Conservation (phyloP, 1,284 basidiomycete species). For the Cutaneotrichosporon sp. region DNA sequence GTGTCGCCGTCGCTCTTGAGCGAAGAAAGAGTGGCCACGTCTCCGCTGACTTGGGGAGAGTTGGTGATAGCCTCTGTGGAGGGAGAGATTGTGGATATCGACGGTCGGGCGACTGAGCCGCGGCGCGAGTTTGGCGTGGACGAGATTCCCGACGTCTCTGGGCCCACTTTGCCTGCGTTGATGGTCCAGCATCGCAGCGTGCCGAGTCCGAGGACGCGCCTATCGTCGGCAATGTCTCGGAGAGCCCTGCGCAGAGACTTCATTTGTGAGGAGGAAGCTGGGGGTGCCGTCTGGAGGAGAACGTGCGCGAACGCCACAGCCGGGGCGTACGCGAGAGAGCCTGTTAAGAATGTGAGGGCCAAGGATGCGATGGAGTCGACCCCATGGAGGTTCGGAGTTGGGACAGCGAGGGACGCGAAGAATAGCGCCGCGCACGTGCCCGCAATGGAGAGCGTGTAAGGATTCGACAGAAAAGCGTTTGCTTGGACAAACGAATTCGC, state of each 20-base stretch:
- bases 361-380: conserved; percentile 72
- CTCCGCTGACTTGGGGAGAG: background rate
- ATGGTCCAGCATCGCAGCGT: conserved; percentile 39
- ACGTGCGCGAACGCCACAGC: conserved; percentile 73
- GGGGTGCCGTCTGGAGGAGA: conserved; percentile 77
- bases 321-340: conserved; percentile 72
- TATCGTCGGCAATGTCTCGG: conserved; percentile 60
- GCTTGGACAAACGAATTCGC: conserved; percentile 19
- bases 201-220: conserved; percentile 36
- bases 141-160: conserved; percentile 67
- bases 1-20: background rate
- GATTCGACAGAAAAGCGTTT: conserved; percentile 45
- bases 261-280: conserved; percentile 61
- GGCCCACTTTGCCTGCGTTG: conserved; percentile 24
- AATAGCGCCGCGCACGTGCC: conserved; percentile 47
- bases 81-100: conserved; percentile 53
- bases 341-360: conserved; percentile 67
- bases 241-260: conserved; percentile 69
- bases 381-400: conserved; percentile 55
- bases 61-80: conserved; percentile 8
- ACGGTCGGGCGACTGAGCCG: conserved; percentile 56
- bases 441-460: conserved; percentile 50
- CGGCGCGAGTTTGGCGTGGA: background rate
- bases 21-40: background rate
- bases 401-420: conserved; percentile 45